These are phyloP conservation scores for Penicillium maclennaniae DNA, from an alignment of 495 filamentous ascomycete species.

Conservation along the genomic window DNA sequence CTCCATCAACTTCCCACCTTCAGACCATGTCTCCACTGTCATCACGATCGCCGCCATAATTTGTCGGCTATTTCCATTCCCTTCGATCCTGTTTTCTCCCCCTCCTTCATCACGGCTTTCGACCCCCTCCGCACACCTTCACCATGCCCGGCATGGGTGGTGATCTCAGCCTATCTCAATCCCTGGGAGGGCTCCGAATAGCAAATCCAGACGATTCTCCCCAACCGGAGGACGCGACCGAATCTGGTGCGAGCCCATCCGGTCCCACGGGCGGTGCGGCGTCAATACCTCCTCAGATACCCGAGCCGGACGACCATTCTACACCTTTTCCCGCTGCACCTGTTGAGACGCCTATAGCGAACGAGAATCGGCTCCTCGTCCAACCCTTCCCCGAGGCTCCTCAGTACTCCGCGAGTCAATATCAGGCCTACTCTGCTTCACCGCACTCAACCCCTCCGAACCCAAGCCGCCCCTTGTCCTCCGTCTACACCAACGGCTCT, in stretches of 20 bases:
- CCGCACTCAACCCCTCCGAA: slow-evolving; percentile 37
- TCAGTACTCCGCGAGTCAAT: slow-evolving; percentile 23
- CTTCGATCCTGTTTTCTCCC: slow-evolving; percentile 1
- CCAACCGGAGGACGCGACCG: slow-evolving; percentile 48
- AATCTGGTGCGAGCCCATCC: slow-evolving; percentile 19
- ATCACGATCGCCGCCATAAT: slow-evolving; percentile 39
- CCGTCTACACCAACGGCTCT: slow-evolving; percentile 49
- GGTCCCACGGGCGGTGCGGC: slow-evolving; percentile 25
- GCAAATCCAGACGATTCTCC: slow-evolving; percentile 91
- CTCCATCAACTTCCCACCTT: slow-evolving; percentile 15
- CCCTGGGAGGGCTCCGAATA: slow-evolving; percentile 90
- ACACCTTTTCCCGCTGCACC: slow-evolving; percentile 22
- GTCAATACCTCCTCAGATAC: slow-evolving; percentile 26
- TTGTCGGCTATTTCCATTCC: slow-evolving; percentile 18
- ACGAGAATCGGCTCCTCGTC: slow-evolving; percentile 31
- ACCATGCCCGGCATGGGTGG: slow-evolving; percentile 67
- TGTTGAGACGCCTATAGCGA: slow-evolving; percentile 15
- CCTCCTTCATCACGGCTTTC: slow-evolving; percentile 7
- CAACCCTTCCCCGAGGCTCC: slow-evolving; percentile 20
- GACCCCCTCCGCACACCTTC: slow-evolving; percentile 1
- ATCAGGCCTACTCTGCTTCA: slow-evolving; percentile 41
- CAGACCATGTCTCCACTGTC: slow-evolving; percentile 37
- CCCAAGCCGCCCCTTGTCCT: slow-evolving; percentile 52
- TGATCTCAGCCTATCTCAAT: slow-evolving; percentile 88
- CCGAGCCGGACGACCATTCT: slow-evolving; percentile 16